Evolutionary conservation across 257 asterid species (phyloP).

Genomic region (Fraxinus pennsylvanica): DNA sequence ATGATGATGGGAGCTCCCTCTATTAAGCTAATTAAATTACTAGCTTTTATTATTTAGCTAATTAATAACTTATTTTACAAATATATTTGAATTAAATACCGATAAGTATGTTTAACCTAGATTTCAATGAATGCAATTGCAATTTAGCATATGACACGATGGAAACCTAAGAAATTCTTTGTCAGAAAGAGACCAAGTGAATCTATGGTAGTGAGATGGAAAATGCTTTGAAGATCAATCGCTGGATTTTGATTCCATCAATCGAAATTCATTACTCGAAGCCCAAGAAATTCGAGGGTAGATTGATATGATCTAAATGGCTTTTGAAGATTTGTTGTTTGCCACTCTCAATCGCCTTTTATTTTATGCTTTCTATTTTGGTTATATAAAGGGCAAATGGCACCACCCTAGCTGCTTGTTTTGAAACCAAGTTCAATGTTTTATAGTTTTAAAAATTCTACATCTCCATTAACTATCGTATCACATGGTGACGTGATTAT

Average conservation of each 20-base stretch:
- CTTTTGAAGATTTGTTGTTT: conserved; percentile 75
- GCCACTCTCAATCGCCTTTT: conserved; percentile 57
- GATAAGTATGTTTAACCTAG: too few relatives aligned
- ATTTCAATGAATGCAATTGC: too few relatives aligned
- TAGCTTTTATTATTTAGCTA: too few relatives aligned
- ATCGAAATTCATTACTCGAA: conserved; percentile 46
- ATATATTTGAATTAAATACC: too few relatives aligned
- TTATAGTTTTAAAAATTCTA: background rate
- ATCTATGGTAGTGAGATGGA: conserved; percentile 43
- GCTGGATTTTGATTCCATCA: conserved; percentile 70
- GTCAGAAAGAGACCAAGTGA: conserved; percentile 23
- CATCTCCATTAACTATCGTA: background rate
- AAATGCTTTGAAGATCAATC: conserved; percentile 54
- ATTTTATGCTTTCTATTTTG: conserved; percentile 20
- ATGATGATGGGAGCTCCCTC: too few relatives aligned
- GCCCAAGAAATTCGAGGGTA: conserved; percentile 54
- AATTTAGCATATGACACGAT: too few relatives aligned
- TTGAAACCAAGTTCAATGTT: background rate
- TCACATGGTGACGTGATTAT: too few relatives aligned
- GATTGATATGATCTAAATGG: conserved; percentile 53
- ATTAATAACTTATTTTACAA: too few relatives aligned
- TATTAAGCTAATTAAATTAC: too few relatives aligned
- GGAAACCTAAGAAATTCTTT: too few relatives aligned
- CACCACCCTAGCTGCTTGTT: background rate
- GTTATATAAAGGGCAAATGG: background rate